phyloP scores from a whole-genome alignment of 257 asterid genomes.

The Nicotiana tabacum region DNA sequence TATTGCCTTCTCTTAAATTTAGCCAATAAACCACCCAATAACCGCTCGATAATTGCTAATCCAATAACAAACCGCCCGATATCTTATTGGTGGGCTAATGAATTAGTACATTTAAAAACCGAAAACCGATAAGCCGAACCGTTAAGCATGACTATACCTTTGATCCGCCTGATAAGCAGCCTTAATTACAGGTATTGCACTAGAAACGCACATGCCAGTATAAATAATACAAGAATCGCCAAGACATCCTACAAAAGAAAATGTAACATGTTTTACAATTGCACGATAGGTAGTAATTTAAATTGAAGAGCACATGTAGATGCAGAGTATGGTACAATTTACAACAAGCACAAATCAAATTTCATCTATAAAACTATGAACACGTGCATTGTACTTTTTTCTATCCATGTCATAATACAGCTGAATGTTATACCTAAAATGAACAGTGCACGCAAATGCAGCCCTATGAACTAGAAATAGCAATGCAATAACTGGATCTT shows the following conservation, averaged over 20 bases:
- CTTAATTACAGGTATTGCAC: background rate
- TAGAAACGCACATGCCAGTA: background rate
- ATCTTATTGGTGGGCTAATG: too few species aligned
- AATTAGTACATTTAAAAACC: too few species aligned
- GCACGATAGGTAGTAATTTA: background rate
- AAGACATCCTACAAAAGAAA: background rate
- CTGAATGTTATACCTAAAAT: background rate
- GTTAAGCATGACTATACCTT: too few species aligned
- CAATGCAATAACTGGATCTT: background rate
- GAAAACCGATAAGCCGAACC: too few species aligned
- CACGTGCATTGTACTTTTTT: background rate
- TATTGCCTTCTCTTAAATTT: too few species aligned
- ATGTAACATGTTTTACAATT: background rate
- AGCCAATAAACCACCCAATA: too few species aligned
- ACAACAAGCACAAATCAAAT: background rate
- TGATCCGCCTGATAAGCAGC: too few species aligned
- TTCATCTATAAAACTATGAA: background rate
- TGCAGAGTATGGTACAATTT: background rate
- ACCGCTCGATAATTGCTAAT: too few species aligned
- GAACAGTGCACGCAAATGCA: background rate
- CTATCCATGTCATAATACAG: background rate
- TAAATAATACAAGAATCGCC: background rate
- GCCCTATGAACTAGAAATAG: background rate
- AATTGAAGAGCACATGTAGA: background rate
- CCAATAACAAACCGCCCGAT: too few species aligned